Conservation (phyloP, 2,329 filamentous ascomycete genomes). For the Metarhizium brunneum region DNA sequence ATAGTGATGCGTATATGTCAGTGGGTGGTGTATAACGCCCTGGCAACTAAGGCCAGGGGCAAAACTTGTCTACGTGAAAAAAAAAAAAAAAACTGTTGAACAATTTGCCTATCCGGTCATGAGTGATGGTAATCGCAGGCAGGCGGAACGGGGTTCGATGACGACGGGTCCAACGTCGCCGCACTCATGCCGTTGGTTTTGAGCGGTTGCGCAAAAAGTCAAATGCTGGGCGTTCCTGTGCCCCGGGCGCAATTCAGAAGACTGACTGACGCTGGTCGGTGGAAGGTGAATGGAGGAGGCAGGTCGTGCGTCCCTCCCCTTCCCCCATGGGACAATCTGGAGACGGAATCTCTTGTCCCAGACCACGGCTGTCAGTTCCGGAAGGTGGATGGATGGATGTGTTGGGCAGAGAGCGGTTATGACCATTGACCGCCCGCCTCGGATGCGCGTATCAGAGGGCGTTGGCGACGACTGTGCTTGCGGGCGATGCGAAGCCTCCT, state of each 20-base stretch:
- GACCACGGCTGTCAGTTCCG: neutral
- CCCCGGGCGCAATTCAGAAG: neutral
- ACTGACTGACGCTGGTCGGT: neutral
- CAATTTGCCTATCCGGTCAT: neutral
- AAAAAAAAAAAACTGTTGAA: neutral
- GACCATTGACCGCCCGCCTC: too few species aligned
- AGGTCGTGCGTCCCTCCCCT: neutral
- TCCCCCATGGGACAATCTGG: neutral
- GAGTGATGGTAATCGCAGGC: neutral
- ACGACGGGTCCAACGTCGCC: neutral
- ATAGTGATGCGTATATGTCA: too few species aligned
- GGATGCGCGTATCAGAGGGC: too few species aligned
- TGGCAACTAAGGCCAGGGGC: too few species aligned
- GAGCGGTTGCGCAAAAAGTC: neutral
- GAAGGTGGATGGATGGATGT: neutral
- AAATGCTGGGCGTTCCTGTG: neutral
- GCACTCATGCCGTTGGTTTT: neutral
- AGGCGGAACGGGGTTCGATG: neutral
- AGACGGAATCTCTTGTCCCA: conserved; percentile 12
- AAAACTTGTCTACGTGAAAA: too few species aligned
- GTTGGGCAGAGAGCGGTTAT: too few species aligned
- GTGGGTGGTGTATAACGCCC: too few species aligned
- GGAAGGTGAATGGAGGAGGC: neutral
- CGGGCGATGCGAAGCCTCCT: neutral
- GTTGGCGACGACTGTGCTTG: neutral